Percentiles rank a stretch among this genome's conserved stretches.
Evolutionary conservation across 768 basidiomycete genomes (phyloP).

Genomic region (Gymnopilus junonius): DNA sequence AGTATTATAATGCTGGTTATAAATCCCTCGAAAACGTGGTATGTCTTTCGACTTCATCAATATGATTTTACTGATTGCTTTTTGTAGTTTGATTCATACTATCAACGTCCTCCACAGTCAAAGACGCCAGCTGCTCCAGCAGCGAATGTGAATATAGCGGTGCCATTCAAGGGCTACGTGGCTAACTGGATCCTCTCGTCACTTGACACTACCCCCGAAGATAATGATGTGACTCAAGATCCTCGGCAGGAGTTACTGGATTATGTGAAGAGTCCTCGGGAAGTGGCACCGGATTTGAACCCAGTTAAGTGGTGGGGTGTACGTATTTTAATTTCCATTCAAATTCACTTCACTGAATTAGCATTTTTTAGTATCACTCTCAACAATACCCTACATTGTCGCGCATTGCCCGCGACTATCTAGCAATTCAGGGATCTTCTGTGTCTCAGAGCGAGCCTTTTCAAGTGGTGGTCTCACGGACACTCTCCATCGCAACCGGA

Average conservation of each 20-base stretch:
- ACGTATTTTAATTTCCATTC: too few species aligned
- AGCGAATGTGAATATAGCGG: background rate
- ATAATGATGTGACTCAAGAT: too few species aligned
- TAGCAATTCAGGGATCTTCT: too few species aligned
- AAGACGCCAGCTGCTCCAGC: background rate
- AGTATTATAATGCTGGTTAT: slow-evolving; percentile 9
- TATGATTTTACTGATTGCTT: slow-evolving; percentile 3
- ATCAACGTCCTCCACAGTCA: background rate
- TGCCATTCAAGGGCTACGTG: slow-evolving; percentile 1
- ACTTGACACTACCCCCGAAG: background rate
- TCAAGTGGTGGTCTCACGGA: too few species aligned
- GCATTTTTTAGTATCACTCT: background rate
- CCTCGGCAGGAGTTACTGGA: slow-evolving; percentile 11
- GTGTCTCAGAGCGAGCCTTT: too few species aligned
- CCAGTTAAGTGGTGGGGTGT: slow-evolving; percentile 22
- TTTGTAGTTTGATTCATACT: slow-evolving; percentile 21
- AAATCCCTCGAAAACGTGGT: slow-evolving; percentile 20
- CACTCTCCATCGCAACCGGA: too few species aligned
- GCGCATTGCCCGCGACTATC: too few species aligned
- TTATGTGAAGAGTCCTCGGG: slow-evolving; percentile 15
- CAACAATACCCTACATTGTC: background rate
- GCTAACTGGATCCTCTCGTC: background rate
- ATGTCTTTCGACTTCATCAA: slow-evolving; percentile 7
- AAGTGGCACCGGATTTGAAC: slow-evolving; percentile 6
- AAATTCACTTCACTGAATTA: too few species aligned